Evolutionary conservation across 306 rosid species (phyloP).

Genomic region (barrel medic (Medicago truncatula)): DNA sequence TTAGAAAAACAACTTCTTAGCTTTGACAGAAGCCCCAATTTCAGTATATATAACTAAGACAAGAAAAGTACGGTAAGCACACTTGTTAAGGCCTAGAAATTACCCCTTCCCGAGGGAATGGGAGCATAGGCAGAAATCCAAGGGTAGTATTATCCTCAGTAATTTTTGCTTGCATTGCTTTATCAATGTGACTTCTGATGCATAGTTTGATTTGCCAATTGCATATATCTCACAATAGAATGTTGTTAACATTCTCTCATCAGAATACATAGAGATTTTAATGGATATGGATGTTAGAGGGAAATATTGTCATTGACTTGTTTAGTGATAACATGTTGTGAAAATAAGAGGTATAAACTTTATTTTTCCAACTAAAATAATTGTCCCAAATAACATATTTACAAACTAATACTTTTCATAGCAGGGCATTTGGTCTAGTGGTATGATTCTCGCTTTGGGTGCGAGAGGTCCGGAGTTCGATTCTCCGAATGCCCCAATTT

Average conservation of each 20-base stretch:
- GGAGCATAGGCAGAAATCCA: not conserved
- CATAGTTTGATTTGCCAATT: conserved; percentile 5
- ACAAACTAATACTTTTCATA: not conserved
- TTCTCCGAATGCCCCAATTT: not conserved
- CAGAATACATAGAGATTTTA: not conserved
- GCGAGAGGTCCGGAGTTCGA: conserved; percentile 22
- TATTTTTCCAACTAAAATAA: not conserved
- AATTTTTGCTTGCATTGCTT: not conserved
- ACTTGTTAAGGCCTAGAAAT: not conserved
- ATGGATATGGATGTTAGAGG: not conserved
- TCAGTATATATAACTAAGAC: not conserved
- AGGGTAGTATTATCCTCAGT: not conserved
- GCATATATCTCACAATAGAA: conserved; percentile 9
- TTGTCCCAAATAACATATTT: not conserved
- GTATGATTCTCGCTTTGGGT: conserved; percentile 27
- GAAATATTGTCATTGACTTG: not conserved
- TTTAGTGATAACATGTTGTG: not conserved
- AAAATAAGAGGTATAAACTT: not conserved
- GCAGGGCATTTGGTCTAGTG: conserved; percentile 23
- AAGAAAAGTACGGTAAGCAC: not conserved
- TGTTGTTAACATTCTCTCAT: not conserved
- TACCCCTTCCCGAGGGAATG: not conserved
- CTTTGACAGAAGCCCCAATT: not conserved
- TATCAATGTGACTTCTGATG: not conserved
- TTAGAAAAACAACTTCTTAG: not conserved